Base-by-base conservation (phyloP, 352 stramenopile genomes). In the Plasmopara halstedii region DNA sequence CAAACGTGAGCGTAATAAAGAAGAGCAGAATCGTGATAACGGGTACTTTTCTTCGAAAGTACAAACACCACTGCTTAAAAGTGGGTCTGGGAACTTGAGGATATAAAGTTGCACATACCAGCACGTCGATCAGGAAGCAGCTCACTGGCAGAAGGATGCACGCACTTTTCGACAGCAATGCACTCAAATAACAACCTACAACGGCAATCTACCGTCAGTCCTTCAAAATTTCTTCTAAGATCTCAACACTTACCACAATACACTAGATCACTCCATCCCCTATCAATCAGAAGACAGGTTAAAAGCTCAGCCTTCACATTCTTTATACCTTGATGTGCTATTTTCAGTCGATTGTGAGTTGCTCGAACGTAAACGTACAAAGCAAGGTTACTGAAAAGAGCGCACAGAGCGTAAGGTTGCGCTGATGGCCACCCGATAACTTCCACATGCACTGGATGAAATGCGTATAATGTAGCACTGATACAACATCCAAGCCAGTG, bases 371-470 rank as follows among this genome's bases (percentile, higher is more conserved):
- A 62, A 9, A 64, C 46, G 21, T 59, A 64, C 1, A 83, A 23
- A 4, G 62, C 59, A 8, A 86, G 38, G 38, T 73, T 57, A 10
- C 61, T 63, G 38, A 88, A 85, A 8, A 86, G 31, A 4, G 62
- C 62, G 4, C 66, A 65, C 11, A 85, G 56, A 2, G 75, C 52
- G 38, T 91, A 88, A 1, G 79, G 74, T 49, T 88, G 71, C 1
- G 70, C 73, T 0, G 76, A 88, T 20, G 76, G 69, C 75, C 78
- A 90, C 9, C 41, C 71, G 19, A 90, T 56, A 22, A 88, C 63
- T 33, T 90, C 75, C 20, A 84, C 65, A 32, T 84, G 55, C 27
- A 83, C 50, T 6, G 79, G 79, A 27, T 91, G 79, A 4, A 85
- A 53, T 10, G 56, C 54, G 45, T 71, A 88, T n/a, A 86, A 7